Evolutionary conservation across 208 protist species (phyloP).

Genomic region (Acanthamoeba culbertsoni): DNA sequence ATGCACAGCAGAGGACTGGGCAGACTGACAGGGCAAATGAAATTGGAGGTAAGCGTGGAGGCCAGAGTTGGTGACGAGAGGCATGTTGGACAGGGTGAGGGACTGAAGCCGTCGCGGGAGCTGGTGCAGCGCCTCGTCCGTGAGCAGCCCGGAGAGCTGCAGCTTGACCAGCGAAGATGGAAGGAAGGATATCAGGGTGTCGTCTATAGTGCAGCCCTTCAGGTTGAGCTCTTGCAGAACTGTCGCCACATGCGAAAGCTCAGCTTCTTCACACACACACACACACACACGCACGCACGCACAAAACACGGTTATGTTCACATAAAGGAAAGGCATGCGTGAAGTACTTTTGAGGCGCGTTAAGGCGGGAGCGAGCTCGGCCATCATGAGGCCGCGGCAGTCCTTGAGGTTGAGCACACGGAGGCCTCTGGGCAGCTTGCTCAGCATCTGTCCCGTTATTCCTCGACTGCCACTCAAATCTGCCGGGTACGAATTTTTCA

Average conservation of each 20-base stretch:
- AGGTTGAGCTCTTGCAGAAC: background rate
- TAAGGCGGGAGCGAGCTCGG: background rate
- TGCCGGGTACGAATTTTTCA: background rate
- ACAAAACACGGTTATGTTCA: background rate
- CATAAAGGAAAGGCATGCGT: background rate
- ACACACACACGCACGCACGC: background rate
- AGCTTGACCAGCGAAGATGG: background rate
- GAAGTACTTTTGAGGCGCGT: background rate
- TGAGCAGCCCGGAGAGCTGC: background rate
- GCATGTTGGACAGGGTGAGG: background rate
- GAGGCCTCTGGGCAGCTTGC: background rate
- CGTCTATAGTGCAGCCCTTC: background rate
- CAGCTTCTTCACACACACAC: too few relatives aligned
- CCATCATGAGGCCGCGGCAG: background rate
- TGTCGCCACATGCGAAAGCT: background rate
- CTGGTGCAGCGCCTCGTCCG: background rate
- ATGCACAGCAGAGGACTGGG: too few relatives aligned
- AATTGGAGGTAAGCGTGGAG: background rate
- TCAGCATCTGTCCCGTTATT: background rate
- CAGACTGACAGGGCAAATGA: too few relatives aligned
- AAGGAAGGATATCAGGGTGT: background rate
- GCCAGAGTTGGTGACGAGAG: background rate
- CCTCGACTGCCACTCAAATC: background rate
- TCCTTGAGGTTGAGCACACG: background rate
- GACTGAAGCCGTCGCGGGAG: background rate